A percentile compares a stretch with the other conserved stretches of the same genome.
These are phyloP conservation scores for Vishniacozyma victoriae DNA, from an alignment of 768 basidiomycete species.

Conservation along the genomic window DNA sequence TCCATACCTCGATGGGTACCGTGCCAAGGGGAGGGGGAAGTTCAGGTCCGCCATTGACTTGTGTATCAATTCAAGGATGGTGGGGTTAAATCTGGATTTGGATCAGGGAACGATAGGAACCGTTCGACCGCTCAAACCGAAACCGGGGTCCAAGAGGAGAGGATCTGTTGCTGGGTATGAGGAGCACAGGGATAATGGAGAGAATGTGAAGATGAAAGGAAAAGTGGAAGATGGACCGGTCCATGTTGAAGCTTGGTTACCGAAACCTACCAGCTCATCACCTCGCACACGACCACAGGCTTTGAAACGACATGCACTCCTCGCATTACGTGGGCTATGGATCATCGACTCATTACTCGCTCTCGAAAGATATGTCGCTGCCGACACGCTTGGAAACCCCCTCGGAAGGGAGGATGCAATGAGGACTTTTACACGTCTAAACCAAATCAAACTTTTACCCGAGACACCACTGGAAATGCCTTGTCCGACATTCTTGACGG, in stretches of 20 bases:
- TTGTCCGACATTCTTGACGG: too few species aligned
- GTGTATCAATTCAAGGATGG: slow-evolving; percentile 21
- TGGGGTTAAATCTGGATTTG: slow-evolving; percentile 20
- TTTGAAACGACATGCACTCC: slow-evolving; percentile 12
- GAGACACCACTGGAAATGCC: slow-evolving; percentile 3
- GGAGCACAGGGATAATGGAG: background rate
- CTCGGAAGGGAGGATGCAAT: slow-evolving; percentile 9
- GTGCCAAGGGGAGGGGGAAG: slow-evolving; percentile 10
- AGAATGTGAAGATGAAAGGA: background rate
- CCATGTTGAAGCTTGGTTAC: background rate
- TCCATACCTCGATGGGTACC: slow-evolving; percentile 13
- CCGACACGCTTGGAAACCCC: slow-evolving; percentile 15
- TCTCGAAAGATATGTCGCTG: slow-evolving; percentile 19
- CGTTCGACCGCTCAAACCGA: slow-evolving; percentile 2
- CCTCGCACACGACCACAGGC: slow-evolving; percentile 19
- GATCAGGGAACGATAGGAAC: background rate
- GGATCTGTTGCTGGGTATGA: slow-evolving; percentile 6
- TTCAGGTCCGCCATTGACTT: slow-evolving; percentile 22
- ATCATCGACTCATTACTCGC: slow-evolving; percentile 23
- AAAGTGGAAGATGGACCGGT: background rate
- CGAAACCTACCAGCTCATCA: slow-evolving; percentile 2
- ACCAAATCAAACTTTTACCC: slow-evolving; percentile 20
- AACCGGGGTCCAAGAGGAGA: background rate
- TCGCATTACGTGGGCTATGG: slow-evolving; percentile 14
- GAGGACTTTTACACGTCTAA: slow-evolving; percentile 14